phyloP scores from a whole-genome alignment of 1,284 basidiomycete species.

The Gomphus sp. region DNA sequence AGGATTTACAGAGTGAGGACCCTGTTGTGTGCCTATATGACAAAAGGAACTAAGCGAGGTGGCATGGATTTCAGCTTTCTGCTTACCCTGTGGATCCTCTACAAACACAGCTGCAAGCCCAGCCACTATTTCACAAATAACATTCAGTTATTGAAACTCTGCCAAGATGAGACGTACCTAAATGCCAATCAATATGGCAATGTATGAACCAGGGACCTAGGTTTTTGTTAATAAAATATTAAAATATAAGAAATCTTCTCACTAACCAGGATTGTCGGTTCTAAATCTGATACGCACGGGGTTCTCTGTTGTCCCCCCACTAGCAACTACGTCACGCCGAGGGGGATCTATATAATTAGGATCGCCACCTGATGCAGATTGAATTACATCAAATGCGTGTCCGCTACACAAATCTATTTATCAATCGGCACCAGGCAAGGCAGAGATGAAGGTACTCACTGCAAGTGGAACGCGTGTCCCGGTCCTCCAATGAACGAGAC shows the following conservation, averaged over 20 bases:
- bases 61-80: background rate
- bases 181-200: background rate
- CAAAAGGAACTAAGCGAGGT: background rate
- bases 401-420: conserved; percentile 1
- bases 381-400: conserved; percentile 10
- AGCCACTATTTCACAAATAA: background rate
- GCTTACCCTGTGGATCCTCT: background rate
- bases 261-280: conserved; percentile 9
- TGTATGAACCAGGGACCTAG: background rate
- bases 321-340: conserved; percentile 26
- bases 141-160: background rate
- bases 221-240: background rate
- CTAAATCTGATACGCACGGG: conserved; percentile 4
- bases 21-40: background rate
- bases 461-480: conserved; percentile 5
- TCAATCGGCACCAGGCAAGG: background rate
- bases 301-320: conserved; percentile 15
- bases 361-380: conserved; percentile 4
- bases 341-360: conserved; percentile 25
- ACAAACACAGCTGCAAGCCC: background rate
- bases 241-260: background rate
- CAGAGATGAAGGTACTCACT: background rate
- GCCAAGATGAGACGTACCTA: background rate
- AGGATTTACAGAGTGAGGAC: background rate
- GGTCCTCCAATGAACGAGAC: background rate